Conservation (phyloP, 2,329 filamentous ascomycete genomes). For the Monilinia laxa region DNA sequence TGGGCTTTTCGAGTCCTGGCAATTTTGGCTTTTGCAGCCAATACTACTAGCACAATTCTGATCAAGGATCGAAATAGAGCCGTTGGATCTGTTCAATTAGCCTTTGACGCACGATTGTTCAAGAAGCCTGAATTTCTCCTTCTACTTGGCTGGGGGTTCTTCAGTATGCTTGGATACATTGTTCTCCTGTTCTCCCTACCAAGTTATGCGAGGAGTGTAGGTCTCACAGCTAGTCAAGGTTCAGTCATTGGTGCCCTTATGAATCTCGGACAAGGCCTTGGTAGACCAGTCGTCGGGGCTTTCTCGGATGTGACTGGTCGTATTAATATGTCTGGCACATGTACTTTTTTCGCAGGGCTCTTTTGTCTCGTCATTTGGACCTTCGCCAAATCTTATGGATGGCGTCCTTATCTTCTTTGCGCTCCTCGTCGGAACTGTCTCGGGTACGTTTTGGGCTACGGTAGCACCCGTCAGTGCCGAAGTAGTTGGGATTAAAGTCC, state of each 20-base stretch:
- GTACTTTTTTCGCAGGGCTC: constrained; percentile 63
- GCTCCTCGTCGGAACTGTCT: constrained; percentile 63
- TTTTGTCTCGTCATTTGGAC: constrained; percentile 72
- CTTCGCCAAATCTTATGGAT: constrained; percentile 62
- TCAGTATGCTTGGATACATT: constrained; percentile 72
- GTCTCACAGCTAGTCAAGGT: constrained; percentile 65
- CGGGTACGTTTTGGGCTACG: constrained; percentile 52
- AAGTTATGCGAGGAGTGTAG: constrained; percentile 68
- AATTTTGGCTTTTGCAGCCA: constrained; percentile 62
- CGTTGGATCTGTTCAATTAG: constrained; percentile 63
- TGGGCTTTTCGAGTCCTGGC: constrained; percentile 57
- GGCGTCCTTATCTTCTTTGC: constrained; percentile 70
- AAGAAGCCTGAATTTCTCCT: constrained; percentile 61
- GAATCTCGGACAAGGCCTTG: constrained; percentile 63
- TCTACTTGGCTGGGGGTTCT: constrained; percentile 65
- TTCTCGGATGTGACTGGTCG: constrained; percentile 69
- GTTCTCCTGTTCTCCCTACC: constrained; percentile 75
- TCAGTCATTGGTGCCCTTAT: constrained; percentile 71
- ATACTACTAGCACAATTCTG: constrained; percentile 61
- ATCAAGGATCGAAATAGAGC: constrained; percentile 70
- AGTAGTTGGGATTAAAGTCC: constrained; percentile 66
- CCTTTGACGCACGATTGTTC: constrained; percentile 66
- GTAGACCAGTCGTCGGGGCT: constrained; percentile 70
- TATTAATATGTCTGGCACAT: constrained; percentile 68
- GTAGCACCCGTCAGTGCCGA: constrained; percentile 55